Base-by-base conservation (phyloP, 192 early-diverging fungal species). In the Coemansia sp. region DNA sequence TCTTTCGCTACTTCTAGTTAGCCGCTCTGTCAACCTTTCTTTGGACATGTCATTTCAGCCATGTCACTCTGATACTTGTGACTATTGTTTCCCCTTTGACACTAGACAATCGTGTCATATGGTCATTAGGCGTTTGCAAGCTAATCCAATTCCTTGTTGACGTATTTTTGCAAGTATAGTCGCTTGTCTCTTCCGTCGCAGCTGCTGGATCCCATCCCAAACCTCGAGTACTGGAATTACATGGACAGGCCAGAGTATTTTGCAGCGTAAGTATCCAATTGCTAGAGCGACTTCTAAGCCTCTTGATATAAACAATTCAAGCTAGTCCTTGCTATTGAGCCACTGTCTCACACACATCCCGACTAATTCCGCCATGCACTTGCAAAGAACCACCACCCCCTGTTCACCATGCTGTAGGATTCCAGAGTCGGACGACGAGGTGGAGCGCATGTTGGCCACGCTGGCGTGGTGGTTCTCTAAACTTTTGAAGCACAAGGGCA, bases 231-330 rank as follows among this genome's bases (percentile, higher is more conserved):
- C 76, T 89, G 87, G 87, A 88, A 86, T 69, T 89, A 88, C 70
- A 90, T 87, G 71, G 91, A 92, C 58, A 87, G 88, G 6, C 91
- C 91, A 2, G 87, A 90, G 58, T 84, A 81, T 68, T 91, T 92
- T 77, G 71, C 72, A 42, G 67, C 67, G 79, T 81, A 81, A 70
- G 79, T 83, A 71, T 32, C 46, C 19, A 19, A 17, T 48, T 17
- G 46, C 19, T 15, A 17, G 15, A 20, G 46, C n/a, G 4, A 19
- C 5, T 17, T 20, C 46, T 48, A 48, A 48, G 46, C 46, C 46
- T 17, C 46, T 20, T 19, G 46, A 20, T 13, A 13, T 13, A 48
- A 48, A 48, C 46, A 20, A 48, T 48, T 48, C 15, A 20, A 48
- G 7, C 19, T 48, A 20, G 14, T 8, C 7, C 19, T n/a, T 20